These are phyloP conservation scores for Pseudovirgaria hyperparasitica DNA, from an alignment of 2,329 filamentous ascomycete species.

Conservation along the genomic window DNA sequence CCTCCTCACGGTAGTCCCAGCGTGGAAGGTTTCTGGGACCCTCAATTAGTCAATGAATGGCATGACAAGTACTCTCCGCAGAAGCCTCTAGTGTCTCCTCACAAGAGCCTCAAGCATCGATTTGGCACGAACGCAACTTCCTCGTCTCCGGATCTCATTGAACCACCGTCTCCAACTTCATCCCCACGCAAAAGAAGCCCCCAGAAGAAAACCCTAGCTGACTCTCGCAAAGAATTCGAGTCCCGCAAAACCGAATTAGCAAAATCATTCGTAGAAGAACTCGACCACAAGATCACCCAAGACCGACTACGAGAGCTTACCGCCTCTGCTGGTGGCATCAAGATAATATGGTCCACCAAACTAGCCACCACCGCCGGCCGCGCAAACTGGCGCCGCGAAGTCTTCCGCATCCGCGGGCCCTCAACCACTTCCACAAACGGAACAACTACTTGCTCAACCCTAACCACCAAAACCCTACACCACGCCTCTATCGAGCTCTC, in stretches of 20 bases:
- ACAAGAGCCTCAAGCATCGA: conserved; percentile 16
- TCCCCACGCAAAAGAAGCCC: conserved; percentile 14
- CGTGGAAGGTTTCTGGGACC: conserved; percentile 25
- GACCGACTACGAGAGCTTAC: conserved; percentile 48
- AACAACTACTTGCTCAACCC: conserved; percentile 1
- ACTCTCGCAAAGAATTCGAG: conserved; percentile 44
- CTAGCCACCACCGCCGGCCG: conserved; percentile 65
- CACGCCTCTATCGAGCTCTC: conserved; percentile 75
- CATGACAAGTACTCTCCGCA: conserved; percentile 22
- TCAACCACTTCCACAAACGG: conserved; percentile 8
- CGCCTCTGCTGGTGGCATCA: conserved; percentile 54
- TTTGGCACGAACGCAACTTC: conserved; percentile 1
- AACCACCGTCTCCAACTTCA: conserved; percentile 9
- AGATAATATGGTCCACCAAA: conserved; percentile 63
- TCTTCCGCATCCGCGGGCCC: conserved; percentile 18
- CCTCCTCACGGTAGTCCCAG: conserved; percentile 19
- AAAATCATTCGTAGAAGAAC: conserved; percentile 49
- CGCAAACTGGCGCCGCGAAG: conserved; percentile 37
- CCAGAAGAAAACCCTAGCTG: conserved; percentile 4
- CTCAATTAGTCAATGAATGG: conserved; percentile 22
- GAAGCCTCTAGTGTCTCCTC: conserved; percentile 21
- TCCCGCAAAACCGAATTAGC: conserved; percentile 50
- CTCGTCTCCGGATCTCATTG: background rate
- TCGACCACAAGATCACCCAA: conserved; percentile 53
- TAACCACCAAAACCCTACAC: conserved; percentile 35